A percentile compares a stretch with the other conserved stretches of the same genome.
These are phyloP conservation scores for Pilobolus umbonatus DNA, from an alignment of 192 early-diverging fungal genomes.

Conservation along the genomic window DNA sequence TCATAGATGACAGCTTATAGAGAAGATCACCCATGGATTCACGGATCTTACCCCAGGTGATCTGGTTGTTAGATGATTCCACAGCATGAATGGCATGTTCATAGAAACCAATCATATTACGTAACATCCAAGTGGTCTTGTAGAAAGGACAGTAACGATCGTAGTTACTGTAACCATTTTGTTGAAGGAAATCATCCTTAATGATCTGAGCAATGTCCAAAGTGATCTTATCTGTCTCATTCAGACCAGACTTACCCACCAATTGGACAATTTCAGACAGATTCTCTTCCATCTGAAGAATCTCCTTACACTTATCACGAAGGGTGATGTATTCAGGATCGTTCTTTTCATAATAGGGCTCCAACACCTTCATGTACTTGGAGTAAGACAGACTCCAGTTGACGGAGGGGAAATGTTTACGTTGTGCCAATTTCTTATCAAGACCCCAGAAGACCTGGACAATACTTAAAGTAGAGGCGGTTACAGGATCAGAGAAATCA, in stretches of 20 bases:
- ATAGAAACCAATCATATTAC: conserved; percentile 97
- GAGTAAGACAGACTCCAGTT: conserved; percentile 98
- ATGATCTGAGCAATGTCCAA: conserved; percentile 96
- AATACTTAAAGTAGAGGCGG: conserved; percentile 93
- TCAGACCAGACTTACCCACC: conserved; percentile 82
- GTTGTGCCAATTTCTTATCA: conserved; percentile 99
- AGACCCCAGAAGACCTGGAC: conserved; percentile 99
- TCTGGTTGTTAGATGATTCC: conserved; percentile 81
- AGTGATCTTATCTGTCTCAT: conserved; percentile 98
- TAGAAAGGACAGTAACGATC: conserved; percentile 99
- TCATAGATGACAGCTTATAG: conserved; percentile 98
- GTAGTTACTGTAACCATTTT: conserved; percentile 98
- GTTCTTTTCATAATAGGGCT: conserved; percentile 89
- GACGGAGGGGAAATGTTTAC: conserved; percentile 99
- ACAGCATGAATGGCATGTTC: conserved; percentile 92
- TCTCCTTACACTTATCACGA: conserved; percentile 94
- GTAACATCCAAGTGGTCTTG: conserved; percentile 98
- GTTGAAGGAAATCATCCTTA: conserved; percentile 99
- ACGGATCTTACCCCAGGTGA: conserved; percentile 95
- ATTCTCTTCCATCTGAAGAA: conserved; percentile 98
- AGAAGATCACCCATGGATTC: conserved; percentile 88
- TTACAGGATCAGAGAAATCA: conserved; percentile 99
- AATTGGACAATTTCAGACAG: conserved; percentile 99
- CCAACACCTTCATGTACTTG: conserved; percentile 97
- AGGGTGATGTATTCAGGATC: conserved; percentile 93